Percentiles rank a stretch among this genome's conserved stretches.
Conservation (phyloP, 2,329 filamentous ascomycete species). For the Trichoderma harzianum region DNA sequence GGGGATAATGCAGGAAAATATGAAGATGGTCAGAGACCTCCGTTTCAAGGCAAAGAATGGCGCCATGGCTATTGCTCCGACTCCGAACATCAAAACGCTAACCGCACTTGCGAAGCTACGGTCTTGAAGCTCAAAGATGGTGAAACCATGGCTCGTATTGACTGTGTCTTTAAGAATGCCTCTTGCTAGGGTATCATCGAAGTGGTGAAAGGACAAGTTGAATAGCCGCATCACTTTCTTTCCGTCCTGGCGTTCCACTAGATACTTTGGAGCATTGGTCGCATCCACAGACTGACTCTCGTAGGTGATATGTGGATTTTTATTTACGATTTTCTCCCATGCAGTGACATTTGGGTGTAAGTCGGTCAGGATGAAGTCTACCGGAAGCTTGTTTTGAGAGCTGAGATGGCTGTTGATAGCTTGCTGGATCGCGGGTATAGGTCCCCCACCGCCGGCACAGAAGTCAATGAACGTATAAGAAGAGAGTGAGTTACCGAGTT, state of each 20-base stretch:
- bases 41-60: constrained; percentile 53
- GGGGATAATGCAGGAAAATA: constrained; percentile 42
- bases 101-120: constrained; percentile 54
- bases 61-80: constrained; percentile 49
- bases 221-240: constrained; percentile 65
- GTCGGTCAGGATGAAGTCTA: constrained; percentile 63
- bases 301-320: constrained; percentile 56
- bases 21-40: constrained; percentile 50
- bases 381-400: constrained; percentile 29
- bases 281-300: constrained; percentile 63
- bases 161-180: constrained; percentile 63
- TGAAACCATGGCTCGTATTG: constrained; percentile 63
- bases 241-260: constrained; percentile 39
- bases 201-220: constrained; percentile 75
- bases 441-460: constrained; percentile 70
- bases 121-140: constrained; percentile 73
- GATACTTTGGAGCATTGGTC: constrained; percentile 50
- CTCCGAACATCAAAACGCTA: constrained; percentile 48
- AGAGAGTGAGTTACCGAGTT: constrained; percentile 46
- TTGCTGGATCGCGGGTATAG: constrained; percentile 61
- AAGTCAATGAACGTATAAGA: constrained; percentile 69
- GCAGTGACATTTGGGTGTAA: constrained; percentile 60
- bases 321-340: constrained; percentile 53
- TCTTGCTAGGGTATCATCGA: constrained; percentile 43
- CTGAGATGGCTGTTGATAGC: constrained; percentile 50